Evolutionary conservation across 176 grass and related monocot species (phyloP).

Genomic region (Phoenix roebelenii): DNA sequence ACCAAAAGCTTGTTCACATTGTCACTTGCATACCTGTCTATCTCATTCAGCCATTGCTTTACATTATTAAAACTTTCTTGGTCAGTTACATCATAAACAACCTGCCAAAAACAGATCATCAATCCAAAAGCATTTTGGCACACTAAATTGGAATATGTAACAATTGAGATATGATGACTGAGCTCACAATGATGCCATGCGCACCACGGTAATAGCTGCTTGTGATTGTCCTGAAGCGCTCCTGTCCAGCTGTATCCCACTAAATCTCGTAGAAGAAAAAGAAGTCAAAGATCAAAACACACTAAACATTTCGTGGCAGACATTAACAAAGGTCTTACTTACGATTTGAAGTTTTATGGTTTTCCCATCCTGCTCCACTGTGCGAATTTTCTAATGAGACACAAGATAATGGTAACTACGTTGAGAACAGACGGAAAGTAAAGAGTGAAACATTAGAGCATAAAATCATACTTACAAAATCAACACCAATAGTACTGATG

Average conservation of each 20-base stretch:
- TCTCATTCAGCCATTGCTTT: conserved; percentile 16
- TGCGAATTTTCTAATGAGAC: conserved; percentile 61
- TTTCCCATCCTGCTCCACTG: conserved; percentile 73
- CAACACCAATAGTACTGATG: conserved; percentile 80
- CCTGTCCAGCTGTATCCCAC: conserved; percentile 80
- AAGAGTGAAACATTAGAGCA: not conserved
- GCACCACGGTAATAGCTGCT: conserved; percentile 73
- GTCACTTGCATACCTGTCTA: conserved; percentile 14
- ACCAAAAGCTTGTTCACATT: conserved; percentile 14
- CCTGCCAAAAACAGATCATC: not conserved
- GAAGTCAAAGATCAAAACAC: too few relatives aligned
- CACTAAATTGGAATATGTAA: too few relatives aligned
- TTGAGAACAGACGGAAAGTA: conserved; percentile 5
- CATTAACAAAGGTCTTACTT: conserved; percentile 11
- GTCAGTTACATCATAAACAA: conserved; percentile 14
- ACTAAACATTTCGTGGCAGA: too few relatives aligned
- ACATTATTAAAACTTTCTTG: conserved; percentile 16
- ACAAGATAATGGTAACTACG: conserved; percentile 2
- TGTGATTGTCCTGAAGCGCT: conserved; percentile 67
- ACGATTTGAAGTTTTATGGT: conserved; percentile 84
- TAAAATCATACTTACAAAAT: conserved; percentile 51
- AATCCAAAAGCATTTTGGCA: not conserved
- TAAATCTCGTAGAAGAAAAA: conserved; percentile 1
- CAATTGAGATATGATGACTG: not conserved
- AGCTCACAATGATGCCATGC: conserved; percentile 59